Base-by-base conservation (phyloP, 2,329 filamentous ascomycete genomes). In the Fusarium sp. region DNA sequence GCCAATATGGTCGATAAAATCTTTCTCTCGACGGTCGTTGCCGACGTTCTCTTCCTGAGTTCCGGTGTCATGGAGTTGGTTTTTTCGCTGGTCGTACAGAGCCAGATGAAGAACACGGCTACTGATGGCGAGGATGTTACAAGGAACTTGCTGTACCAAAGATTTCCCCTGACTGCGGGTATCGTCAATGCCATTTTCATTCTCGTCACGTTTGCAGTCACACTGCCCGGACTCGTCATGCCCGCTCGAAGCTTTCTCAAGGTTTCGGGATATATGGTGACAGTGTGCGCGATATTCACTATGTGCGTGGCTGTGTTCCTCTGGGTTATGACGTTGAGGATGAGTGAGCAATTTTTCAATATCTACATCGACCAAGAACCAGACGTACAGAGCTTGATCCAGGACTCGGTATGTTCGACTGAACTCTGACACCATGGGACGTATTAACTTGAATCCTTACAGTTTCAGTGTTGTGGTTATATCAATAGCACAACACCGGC, bases 401-500 rank as follows among this genome's bases (percentile, higher is more conserved):
- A 96, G 82, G 87, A 89, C 76, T 86, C 88, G 79, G 92, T 94
- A 84, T 60, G 88, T 73, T 34, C 32, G n/a, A 45, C 34, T 14
- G 14, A 9, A 24, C 32, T 8, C 24, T 7, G 14, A 30, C 15
- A 13, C 17, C 10, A 44, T 13, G 30, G 56, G 18, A 38, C 12
- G 18, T 20, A 42, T 45, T 58, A 50, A 66, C 41, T 20, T 20
- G 13, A 17, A 41, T 8, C 28, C 8, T 20, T 52, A 4, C 78
- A 94, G 90, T 95, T 96, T 81, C 81, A 89, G 77, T 96, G 94
- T 89, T 96, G 94, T 77, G 94, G 94, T 70, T 96, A 94, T 84
- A 84, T 89, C 76, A 94, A 95, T 83, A 90, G 88, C 81, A 92
- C 91, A 9, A 87, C 89, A 18, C 92, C 92, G 17, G 90, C 91